These are phyloP conservation scores for Penicillium thymicola DNA, from an alignment of 2,329 filamentous ascomycete genomes.

Conservation along the genomic window DNA sequence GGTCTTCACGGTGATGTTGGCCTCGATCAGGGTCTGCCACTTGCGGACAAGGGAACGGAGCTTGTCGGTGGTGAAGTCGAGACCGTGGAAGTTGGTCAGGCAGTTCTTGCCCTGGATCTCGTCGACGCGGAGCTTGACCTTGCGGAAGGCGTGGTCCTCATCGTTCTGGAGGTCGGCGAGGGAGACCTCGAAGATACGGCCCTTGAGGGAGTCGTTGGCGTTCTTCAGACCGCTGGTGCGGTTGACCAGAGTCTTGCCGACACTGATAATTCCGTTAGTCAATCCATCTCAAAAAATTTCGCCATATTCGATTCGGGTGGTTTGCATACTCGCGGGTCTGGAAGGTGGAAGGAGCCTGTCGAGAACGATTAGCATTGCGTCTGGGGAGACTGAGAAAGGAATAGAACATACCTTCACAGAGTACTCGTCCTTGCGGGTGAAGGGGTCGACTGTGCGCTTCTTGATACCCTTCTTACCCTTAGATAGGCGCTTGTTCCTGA, in stretches of 20 bases:
- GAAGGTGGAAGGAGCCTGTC: constrained; percentile 88
- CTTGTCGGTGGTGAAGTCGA: constrained; percentile 99
- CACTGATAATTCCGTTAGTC: constrained; percentile 56
- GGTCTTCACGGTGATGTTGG: constrained; percentile 99
- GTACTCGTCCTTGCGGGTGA: constrained; percentile 99
- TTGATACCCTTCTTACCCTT: constrained; percentile 99
- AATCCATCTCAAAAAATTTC: constrained; percentile 1
- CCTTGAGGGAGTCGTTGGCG: constrained; percentile 98
- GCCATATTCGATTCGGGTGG: constrained; percentile 1
- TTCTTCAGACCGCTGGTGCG: constrained; percentile 99
- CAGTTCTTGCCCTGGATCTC: constrained; percentile 99
- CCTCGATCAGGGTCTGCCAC: constrained; percentile 99
- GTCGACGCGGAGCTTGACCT: constrained; percentile 97
- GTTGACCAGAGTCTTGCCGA: constrained; percentile 99
- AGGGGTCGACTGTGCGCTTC: constrained; percentile 98
- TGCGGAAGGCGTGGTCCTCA: constrained; percentile 99
- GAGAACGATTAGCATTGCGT: constrained; percentile 18
- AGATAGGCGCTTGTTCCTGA: constrained; percentile 98
- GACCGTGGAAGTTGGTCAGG: constrained; percentile 99
- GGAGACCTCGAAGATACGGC: constrained; percentile 97
- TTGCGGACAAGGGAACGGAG: constrained; percentile 98
- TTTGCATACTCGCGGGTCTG: constrained; percentile 87
- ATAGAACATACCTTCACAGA: constrained; percentile 73
- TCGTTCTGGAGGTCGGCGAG: constrained; percentile 99
- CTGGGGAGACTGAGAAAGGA: neutral